phyloP scores from a whole-genome alignment of 345 rosid genomes.

The Triadica sebifera region DNA sequence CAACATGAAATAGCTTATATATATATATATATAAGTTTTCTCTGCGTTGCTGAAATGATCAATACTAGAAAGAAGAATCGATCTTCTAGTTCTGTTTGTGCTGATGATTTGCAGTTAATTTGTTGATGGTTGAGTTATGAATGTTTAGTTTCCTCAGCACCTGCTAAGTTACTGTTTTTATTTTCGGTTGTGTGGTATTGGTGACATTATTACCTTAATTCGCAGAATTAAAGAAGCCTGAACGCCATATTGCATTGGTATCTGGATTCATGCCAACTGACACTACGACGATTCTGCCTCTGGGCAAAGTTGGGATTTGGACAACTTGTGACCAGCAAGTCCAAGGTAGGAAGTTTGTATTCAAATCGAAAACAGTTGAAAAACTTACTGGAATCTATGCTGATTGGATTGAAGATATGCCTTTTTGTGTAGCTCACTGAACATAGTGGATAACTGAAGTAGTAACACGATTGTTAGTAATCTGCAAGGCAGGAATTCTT shows the following conservation, averaged over 20 bases:
- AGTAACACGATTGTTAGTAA: neutral
- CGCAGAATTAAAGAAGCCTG: conserved; percentile 14
- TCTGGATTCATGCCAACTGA: conserved; percentile 3
- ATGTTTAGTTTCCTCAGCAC: neutral
- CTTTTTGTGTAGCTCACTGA: neutral
- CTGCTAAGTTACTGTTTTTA: neutral
- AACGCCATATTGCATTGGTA: neutral
- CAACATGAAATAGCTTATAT: too few species aligned
- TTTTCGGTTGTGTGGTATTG: neutral
- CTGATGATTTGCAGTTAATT: neutral
- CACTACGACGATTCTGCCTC: neutral
- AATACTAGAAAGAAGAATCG: too few species aligned
- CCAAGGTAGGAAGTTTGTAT: neutral
- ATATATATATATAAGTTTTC: too few species aligned
- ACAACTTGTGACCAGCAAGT: neutral
- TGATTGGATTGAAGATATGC: conserved; percentile 24
- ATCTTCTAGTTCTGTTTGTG: too few species aligned
- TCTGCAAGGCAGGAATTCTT: neutral
- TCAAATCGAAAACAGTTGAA: conserved; percentile 7
- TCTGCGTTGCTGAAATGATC: too few species aligned
- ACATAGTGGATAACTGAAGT: neutral
- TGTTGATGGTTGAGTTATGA: neutral
- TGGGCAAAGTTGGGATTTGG: neutral
- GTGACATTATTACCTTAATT: neutral
- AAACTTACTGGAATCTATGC: conserved; percentile 24